Evolutionary conservation across 2,329 filamentous ascomycete species (phyloP), one percentile per base, ranked within the genome.

Genomic region (Aspergillus sp.): DNA sequence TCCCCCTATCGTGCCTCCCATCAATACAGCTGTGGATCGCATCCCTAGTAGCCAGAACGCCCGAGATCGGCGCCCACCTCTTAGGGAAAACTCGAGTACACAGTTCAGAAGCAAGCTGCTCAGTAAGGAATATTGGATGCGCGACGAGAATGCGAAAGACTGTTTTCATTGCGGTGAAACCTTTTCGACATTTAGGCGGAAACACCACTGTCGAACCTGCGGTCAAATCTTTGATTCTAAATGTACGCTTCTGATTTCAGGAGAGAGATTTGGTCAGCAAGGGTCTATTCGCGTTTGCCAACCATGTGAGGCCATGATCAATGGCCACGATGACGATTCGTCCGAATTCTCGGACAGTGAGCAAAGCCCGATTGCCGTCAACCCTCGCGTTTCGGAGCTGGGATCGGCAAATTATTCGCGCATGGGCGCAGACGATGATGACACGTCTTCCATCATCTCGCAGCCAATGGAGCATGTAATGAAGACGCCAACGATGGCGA

Each of bases 161-260:
- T 99, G 95, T 71, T 99, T 97, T 73, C 86, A 91, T 49, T 99
- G 95, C 69, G 91, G 91, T 49, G 90, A 91, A 59, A 85, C 90
- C 2, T 99, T 99, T 71, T 92, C 92, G 0, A 95, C 94, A 1
- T 98, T 98, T 72, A 86, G 95, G 60, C 87, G 95, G 65, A 99
- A 99, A 72, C 95, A 99, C 74, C 95, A 99, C 75, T 99, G 95
- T 74, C 88, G 96, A 62, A 85, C 85, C 0, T 99, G 95, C 72
- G 95, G 95, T n/a, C 96, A 96, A 71, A 99, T 99, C 49, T 99
- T 99, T 71, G 95, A 98, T 75, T 91, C 91, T 4, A 96, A 96
- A 74, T 99, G 95, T 77, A 99, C 94, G 0, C 90, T 90, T 5
- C 87, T 94, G n/a, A 91, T 98, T 24, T 86, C 92, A 6, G 95